Evolutionary conservation across 1,139 yeast genomes (phyloP), one percentile per base, ranked within the genome.

Genomic region (Kodamaea anthophila): DNA sequence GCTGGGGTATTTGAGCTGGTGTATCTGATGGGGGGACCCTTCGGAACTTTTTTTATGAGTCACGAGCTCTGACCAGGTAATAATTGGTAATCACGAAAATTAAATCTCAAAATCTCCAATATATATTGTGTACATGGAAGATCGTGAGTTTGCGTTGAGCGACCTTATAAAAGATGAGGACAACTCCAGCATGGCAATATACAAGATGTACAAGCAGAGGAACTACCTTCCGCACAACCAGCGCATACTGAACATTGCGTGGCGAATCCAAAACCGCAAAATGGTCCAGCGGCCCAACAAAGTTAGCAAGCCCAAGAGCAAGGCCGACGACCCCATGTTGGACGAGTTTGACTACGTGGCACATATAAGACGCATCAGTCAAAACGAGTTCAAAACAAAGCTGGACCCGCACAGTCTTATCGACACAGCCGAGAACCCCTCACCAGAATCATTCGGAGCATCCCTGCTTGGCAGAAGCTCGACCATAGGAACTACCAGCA

Each of bases 321-420:
- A 27, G 12, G 22, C 32, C 14, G 43, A 46, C 26, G 58, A 53
- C 30, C 58, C 65, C 5, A 55, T 46, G 36, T 40, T 56, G 25
- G 71, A 64, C 32, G 70, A 65, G 31, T 66, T 66, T 41, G 72
- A 66, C 46, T 65, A 66, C 38, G 70, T 65, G 18, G 70, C 70
- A 13, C 73, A 66, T 38, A 65, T 66, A 19, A 47, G 70, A 33
- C 50, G 62, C 32, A 63, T 65, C 26, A 57, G 66, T 36, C 67
- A 64, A 42, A 67, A 58, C 35, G 69, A 60, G 31, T 60, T 54
- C 35, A 48, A 44, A 10, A 19, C 30, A 31, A 31, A 47, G 46
- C 16, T n/a, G 14, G 27, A 24, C 5, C 21, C 6, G 6, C 18
- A 6, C 5, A 13, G 26, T 6, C 14, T 23, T 13, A 34, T 22